Base-by-base conservation (phyloP, 176 grass and related monocot species). In the Coix lacrymajobi region DNA sequence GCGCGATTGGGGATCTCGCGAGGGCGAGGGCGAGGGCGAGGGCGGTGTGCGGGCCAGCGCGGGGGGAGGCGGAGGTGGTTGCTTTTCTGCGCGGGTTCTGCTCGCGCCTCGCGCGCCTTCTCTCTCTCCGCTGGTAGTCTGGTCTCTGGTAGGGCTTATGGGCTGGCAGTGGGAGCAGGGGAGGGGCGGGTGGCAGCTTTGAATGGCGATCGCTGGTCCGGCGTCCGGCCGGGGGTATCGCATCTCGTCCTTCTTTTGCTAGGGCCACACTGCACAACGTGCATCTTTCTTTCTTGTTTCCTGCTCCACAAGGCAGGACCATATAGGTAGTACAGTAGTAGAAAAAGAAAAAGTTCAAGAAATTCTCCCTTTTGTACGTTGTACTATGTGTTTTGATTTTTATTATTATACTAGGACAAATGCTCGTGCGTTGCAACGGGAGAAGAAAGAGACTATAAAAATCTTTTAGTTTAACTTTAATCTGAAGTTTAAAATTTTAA, bases 151-250 rank as follows among this genome's bases (percentile, higher is more conserved):
- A 29, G 45, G 39, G 39, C 19, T 34, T 62, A 10, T 46, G 33
- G 30, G 62, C 22, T 37, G 48, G 72, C 29, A 56, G 73, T 34
- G 49, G 45, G 28, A 45, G 77, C 77, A 46, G 40, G 17, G 4
- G n/a, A 28, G 43, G 64, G 70, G 71, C 77, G 71, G 71, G 64
- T 77, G 78, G 72, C 83, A 85, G 83, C 88, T 89, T 85, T 85
- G 78, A 85, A 85, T 77, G 40, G 54, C 63, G 32, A 45, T 67
- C 12, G 56, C 22, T 28, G 11, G 56, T 19, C 61, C 14, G 44
- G 14, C 14, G 61, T 5, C 46, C 15, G 46, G 16, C 15, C 15
- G 11, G 13, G 40, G 6, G 6, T 1, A 39, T 39, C 65, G 66
- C 76, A 52, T 49, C 44, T 33, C 51, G 17, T 66, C 51, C 2